phyloP scores from a whole-genome alignment of 2,329 filamentous ascomycete genomes.

The Hymenoscyphus scutula region DNA sequence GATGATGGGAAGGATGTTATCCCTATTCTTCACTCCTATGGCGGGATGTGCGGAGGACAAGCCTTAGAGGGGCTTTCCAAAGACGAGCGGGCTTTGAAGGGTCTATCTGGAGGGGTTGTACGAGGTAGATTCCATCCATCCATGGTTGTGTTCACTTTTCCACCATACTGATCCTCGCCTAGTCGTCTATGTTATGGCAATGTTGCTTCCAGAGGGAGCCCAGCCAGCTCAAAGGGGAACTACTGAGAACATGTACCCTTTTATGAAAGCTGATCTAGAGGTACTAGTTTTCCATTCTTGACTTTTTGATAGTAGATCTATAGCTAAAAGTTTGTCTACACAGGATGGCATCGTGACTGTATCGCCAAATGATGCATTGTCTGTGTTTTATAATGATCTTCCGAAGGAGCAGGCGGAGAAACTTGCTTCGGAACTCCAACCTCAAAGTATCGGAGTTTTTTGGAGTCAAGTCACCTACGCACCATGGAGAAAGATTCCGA shows the following conservation, averaged over 20 bases:
- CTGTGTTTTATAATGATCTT: constrained; percentile 45
- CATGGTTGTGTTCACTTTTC: too few relatives aligned
- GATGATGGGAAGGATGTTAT: constrained; percentile 15
- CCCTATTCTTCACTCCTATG: constrained; percentile 13
- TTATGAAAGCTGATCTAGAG: constrained; percentile 10
- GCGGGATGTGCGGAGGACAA: constrained; percentile 6
- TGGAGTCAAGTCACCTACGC: constrained; percentile 15
- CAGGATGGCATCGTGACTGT: constrained; percentile 5
- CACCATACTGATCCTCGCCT: neutral
- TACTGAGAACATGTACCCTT: constrained; percentile 6
- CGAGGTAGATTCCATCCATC: neutral
- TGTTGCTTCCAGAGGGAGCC: constrained; percentile 2
- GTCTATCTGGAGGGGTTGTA: constrained; percentile 5
- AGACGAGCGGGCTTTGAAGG: neutral
- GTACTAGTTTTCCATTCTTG: neutral
- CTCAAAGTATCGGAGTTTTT: constrained; percentile 36
- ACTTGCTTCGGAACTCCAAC: constrained; percentile 38
- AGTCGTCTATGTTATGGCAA: constrained; percentile 12
- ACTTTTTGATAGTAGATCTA: too few relatives aligned
- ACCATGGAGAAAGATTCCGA: constrained; percentile 4
- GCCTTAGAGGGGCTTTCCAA: constrained; percentile 6
- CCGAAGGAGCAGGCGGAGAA: constrained; percentile 37
- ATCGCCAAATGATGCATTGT: constrained; percentile 19
- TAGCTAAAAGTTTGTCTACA: neutral
- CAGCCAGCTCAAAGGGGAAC: constrained; percentile 5